Conservation (phyloP, 164 flowering plant species). For the Cinnamomum micranthum region DNA sequence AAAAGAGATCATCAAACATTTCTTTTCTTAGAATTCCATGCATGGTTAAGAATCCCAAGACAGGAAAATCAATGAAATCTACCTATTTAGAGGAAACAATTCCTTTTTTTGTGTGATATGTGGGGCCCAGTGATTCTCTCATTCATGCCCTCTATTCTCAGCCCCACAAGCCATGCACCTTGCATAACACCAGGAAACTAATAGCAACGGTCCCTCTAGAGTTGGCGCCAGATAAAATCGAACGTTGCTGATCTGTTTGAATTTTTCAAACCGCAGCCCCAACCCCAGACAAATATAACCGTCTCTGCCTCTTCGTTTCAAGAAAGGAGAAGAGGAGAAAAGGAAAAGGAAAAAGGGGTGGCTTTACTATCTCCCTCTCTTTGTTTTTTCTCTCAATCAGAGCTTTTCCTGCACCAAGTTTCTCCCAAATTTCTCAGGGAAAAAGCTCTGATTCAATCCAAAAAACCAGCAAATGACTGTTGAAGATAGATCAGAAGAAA, state of each 20-base stretch:
- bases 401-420: background rate
- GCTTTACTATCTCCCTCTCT: too few relatives aligned
- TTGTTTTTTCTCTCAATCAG: too few relatives aligned
- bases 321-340: background rate
- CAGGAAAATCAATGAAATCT: too few relatives aligned
- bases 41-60: too few relatives aligned
- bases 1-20: too few relatives aligned
- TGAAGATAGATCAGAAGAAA: conserved; percentile 30
- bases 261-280: conserved; percentile 4
- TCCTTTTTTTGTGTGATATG: background rate
- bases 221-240: conserved; percentile 37
- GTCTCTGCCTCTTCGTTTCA: conserved; percentile 5
- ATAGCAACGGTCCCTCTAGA: conserved; percentile 34
- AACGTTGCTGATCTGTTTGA: conserved; percentile 33
- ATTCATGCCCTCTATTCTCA: background rate
- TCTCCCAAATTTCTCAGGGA: background rate
- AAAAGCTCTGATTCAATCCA: background rate
- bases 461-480: conserved; percentile 29
- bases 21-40: too few relatives aligned
- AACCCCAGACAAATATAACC: conserved; percentile 29
- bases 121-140: conserved; percentile 11
- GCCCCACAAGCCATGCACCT: conserved; percentile 23
- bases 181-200: conserved; percentile 14
- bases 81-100: too few relatives aligned
- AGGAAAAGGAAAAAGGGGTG: background rate